phyloP scores from a whole-genome alignment of 208 protist species.

The Trypanosoma conorhini region DNA sequence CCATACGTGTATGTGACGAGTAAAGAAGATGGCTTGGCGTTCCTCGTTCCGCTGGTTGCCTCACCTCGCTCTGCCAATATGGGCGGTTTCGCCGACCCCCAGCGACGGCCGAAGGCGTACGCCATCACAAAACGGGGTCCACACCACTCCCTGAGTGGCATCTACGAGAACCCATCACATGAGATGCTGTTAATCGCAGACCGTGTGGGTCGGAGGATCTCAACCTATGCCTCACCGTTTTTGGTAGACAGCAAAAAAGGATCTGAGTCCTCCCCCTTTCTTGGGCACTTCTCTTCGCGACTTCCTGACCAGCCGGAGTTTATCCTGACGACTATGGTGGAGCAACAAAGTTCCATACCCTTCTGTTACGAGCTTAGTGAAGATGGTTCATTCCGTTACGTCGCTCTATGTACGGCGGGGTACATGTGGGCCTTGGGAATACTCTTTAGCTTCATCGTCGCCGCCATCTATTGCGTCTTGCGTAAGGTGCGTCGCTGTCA shows the following conservation, averaged over 20 bases:
- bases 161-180: conserved; percentile 81
- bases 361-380: conserved; percentile 86
- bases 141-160: conserved; percentile 70
- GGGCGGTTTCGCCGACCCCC: conserved; percentile 7
- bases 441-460: conserved; percentile 33
- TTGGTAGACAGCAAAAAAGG: conserved; percentile 33
- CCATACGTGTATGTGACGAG: conserved; percentile 89
- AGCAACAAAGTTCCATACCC: conserved; percentile 78
- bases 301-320: conserved; percentile 89
- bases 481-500: conserved; percentile 5
- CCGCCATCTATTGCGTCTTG: conserved; percentile 17
- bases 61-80: conserved; percentile 4
- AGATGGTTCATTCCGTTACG: conserved; percentile 73
- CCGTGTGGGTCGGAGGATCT: conserved; percentile 71
- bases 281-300: conserved; percentile 67
- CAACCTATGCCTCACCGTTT: conserved; percentile 73
- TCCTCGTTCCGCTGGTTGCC: conserved; percentile 66
- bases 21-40: conserved; percentile 84
- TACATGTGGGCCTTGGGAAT: conserved; percentile 67
- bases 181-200: conserved; percentile 78
- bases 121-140: conserved; percentile 44
- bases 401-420: conserved; percentile 74
- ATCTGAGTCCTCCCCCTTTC: conserved; percentile 49
- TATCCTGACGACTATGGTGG: conserved; percentile 65
- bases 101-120: conserved; percentile 38